Evolutionary conservation across 192 early-diverging fungal species (phyloP).

Genomic region (Linnemannia elongata): DNA sequence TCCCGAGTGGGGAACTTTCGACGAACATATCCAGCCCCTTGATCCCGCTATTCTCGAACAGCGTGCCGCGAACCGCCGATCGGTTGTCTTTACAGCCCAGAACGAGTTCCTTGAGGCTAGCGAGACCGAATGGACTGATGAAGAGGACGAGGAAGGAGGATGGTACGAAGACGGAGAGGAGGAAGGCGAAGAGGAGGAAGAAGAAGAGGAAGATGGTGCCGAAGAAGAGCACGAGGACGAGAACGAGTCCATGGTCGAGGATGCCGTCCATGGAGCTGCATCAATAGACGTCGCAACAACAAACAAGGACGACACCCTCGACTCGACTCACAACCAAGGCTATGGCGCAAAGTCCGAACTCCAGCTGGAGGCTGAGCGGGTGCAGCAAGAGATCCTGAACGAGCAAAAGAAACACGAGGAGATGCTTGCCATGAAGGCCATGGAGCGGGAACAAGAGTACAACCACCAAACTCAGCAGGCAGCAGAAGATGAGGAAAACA

Average conservation of each 20-base stretch:
- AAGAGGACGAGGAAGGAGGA: constrained; percentile 65
- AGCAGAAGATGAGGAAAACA: constrained; percentile 61
- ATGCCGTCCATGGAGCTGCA: constrained; percentile 55
- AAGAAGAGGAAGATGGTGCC: constrained; percentile 42
- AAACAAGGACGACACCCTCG: background rate
- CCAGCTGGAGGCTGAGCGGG: constrained; percentile 43
- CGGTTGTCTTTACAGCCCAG: constrained; percentile 47
- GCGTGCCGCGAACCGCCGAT: constrained; percentile 31
- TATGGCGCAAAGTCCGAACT: constrained; percentile 14
- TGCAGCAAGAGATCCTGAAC: constrained; percentile 50
- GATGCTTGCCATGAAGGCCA: background rate
- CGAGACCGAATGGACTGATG: constrained; percentile 64
- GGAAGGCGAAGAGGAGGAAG: constrained; percentile 64
- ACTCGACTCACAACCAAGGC: background rate
- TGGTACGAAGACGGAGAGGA: constrained; percentile 61
- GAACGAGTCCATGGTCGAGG: constrained; percentile 52
- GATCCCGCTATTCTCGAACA: constrained; percentile 44
- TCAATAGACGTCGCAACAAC: background rate
- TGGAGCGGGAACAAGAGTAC: background rate
- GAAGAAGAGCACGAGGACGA: constrained; percentile 40
- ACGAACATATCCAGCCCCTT: constrained; percentile 43
- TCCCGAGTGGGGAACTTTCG: constrained; percentile 51
- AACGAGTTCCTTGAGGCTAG: constrained; percentile 55
- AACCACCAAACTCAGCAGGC: constrained; percentile 23
- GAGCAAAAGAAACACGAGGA: constrained; percentile 23